Conservation (phyloP, 306 rosid genomes). For the Quercus cerris region DNA sequence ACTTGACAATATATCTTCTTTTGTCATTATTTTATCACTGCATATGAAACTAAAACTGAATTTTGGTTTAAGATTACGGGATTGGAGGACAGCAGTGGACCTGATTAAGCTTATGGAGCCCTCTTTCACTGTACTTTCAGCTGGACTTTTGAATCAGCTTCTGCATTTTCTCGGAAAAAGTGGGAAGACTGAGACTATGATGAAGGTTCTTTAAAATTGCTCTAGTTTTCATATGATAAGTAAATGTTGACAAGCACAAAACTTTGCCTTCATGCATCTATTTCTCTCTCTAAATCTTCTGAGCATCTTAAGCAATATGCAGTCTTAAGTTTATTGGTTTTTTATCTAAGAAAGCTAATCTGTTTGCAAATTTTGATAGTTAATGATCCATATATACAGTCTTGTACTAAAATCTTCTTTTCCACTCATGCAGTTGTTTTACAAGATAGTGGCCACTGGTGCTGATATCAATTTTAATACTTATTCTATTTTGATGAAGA, state of each 20-base stretch:
- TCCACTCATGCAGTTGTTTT: constrained; percentile 61
- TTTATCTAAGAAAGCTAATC: neutral
- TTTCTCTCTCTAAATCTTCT: neutral
- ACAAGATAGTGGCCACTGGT: constrained; percentile 66
- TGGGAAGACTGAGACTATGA: constrained; percentile 81
- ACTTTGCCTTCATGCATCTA: neutral
- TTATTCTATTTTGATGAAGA: constrained; percentile 80
- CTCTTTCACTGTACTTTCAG: constrained; percentile 59
- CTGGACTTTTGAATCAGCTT: constrained; percentile 65
- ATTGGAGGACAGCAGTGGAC: constrained; percentile 74
- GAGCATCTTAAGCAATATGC: neutral
- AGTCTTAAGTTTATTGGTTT: neutral
- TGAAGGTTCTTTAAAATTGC: constrained; percentile 52
- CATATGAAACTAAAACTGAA: constrained; percentile 26
- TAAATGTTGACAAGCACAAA: constrained; percentile 7
- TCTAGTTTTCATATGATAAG: constrained; percentile 17
- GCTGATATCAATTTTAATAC: constrained; percentile 61
- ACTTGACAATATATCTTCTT: constrained; percentile 17
- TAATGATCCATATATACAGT: neutral
- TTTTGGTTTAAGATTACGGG: constrained; percentile 62
- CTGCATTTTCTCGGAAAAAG: constrained; percentile 80
- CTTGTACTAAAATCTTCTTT: constrained; percentile 5
- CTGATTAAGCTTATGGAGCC: constrained; percentile 75
- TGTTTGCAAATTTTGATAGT: neutral
- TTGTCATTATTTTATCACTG: constrained; percentile 14